Evolutionary conservation across 2,329 filamentous ascomycete species (phyloP).

Genomic region (Talaromyces amestolkiae): DNA sequence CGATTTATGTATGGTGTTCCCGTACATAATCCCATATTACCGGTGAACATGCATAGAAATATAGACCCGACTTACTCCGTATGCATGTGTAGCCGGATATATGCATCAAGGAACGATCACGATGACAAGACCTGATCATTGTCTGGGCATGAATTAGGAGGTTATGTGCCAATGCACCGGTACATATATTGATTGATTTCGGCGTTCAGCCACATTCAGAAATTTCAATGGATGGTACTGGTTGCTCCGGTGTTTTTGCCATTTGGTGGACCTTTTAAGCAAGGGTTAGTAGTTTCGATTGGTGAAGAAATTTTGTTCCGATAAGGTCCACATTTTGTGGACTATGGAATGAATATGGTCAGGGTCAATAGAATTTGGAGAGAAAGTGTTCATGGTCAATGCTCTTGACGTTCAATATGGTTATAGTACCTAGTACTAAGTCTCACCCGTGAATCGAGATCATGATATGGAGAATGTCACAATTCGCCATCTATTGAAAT

Average conservation of each 20-base stretch:
- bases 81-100: neutral
- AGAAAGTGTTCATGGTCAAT: neutral
- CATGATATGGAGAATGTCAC: neutral
- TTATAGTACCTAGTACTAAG: neutral
- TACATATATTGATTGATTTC: conserved; percentile 13
- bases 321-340: neutral
- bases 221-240: neutral
- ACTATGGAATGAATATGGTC: neutral
- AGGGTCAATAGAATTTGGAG: neutral
- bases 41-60: neutral
- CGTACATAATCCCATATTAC: neutral
- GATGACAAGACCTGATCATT: neutral
- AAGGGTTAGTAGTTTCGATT: neutral
- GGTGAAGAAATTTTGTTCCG: neutral
- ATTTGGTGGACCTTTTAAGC: conserved; percentile 1
- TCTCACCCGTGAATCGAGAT: neutral
- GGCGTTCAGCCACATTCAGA: neutral
- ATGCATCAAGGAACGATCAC: neutral
- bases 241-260: conserved; percentile 8
- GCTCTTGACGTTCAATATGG: neutral
- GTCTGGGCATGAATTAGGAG: neutral
- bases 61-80: neutral
- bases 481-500: neutral
- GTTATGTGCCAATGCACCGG: neutral
- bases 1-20: neutral